phyloP scores from a whole-genome alignment of 257 asterid species.

The Fraxinus anomala region DNA sequence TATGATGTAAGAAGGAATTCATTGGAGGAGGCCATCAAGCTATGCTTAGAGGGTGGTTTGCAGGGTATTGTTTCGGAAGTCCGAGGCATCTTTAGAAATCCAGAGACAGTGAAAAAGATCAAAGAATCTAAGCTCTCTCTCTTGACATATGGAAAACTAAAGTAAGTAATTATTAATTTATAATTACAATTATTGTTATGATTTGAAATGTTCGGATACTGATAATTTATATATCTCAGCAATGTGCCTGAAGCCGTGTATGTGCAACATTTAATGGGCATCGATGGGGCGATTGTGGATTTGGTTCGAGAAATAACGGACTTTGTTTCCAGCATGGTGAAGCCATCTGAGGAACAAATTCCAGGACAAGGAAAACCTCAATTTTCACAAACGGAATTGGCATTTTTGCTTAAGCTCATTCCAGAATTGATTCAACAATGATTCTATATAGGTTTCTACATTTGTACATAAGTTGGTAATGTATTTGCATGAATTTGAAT shows the following conservation, averaged over 20 bases:
- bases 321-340: constrained; percentile 55
- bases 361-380: constrained; percentile 47
- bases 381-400: constrained; percentile 76
- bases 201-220: neutral
- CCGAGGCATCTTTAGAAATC: constrained; percentile 69
- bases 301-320: constrained; percentile 68
- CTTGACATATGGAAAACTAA: constrained; percentile 78
- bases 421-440: constrained; percentile 61
- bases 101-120: constrained; percentile 70
- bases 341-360: constrained; percentile 30
- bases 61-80: constrained; percentile 93
- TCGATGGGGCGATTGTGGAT: constrained; percentile 93
- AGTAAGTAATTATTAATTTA: constrained; percentile 44
- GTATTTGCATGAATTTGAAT: neutral
- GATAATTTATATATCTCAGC: constrained; percentile 25
- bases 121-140: constrained; percentile 74
- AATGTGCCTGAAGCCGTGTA: constrained; percentile 87
- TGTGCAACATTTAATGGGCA: constrained; percentile 86
- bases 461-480: constrained; percentile 17
- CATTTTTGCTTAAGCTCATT: constrained; percentile 83
- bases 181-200: neutral
- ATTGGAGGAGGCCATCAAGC: constrained; percentile 75
- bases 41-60: constrained; percentile 80
- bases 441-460: constrained; percentile 7
- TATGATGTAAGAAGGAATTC: constrained; percentile 73